Evolutionary conservation across 2,329 filamentous ascomycete species (phyloP).

Genomic region (Colletotrichum gloeosporioides): DNA sequence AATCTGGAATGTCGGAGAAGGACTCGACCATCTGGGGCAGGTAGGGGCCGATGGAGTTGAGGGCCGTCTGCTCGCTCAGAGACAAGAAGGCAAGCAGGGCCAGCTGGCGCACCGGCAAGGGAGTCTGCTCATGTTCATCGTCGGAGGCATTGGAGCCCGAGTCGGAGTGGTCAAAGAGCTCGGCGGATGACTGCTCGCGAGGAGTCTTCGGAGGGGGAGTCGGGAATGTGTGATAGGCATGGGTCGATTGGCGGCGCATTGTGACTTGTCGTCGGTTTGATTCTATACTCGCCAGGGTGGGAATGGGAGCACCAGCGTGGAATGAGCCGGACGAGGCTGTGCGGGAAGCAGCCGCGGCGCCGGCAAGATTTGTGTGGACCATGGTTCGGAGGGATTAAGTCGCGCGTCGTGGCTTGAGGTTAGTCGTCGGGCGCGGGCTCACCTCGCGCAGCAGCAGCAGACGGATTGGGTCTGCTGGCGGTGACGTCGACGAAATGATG

Average conservation of each 20-base stretch:
- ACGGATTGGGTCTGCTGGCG: not conserved
- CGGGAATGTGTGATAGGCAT: slow-evolving; percentile 84
- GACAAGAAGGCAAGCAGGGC: slow-evolving; percentile 86
- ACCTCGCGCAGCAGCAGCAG: not conserved
- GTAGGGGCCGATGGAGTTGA: slow-evolving; percentile 97
- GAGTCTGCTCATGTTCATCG: slow-evolving; percentile 63
- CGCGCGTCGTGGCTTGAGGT: not conserved
- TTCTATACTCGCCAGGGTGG: slow-evolving; percentile 33
- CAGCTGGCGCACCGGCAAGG: slow-evolving; percentile 83
- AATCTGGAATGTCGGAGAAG: slow-evolving; percentile 79
- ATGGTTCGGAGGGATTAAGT: not conserved
- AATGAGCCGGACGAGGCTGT: slow-evolving; percentile 50
- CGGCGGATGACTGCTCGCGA: slow-evolving; percentile 50
- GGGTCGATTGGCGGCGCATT: slow-evolving; percentile 45
- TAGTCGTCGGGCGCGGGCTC: not conserved
- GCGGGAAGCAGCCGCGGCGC: slow-evolving; percentile 9
- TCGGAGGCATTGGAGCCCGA: slow-evolving; percentile 31
- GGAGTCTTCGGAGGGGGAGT: slow-evolving; percentile 74
- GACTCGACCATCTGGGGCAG: slow-evolving; percentile 88
- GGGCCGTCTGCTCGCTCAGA: slow-evolving; percentile 90
- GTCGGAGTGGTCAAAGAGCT: slow-evolving; percentile 27
- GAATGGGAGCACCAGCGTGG: slow-evolving; percentile 57
- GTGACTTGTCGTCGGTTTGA: slow-evolving; percentile 18
- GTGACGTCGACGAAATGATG: slow-evolving; percentile 8
- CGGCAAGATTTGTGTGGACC: slow-evolving; percentile 4